Base-by-base conservation (phyloP, 2,329 filamentous ascomycete species). In the Ophiostoma montium region DNA sequence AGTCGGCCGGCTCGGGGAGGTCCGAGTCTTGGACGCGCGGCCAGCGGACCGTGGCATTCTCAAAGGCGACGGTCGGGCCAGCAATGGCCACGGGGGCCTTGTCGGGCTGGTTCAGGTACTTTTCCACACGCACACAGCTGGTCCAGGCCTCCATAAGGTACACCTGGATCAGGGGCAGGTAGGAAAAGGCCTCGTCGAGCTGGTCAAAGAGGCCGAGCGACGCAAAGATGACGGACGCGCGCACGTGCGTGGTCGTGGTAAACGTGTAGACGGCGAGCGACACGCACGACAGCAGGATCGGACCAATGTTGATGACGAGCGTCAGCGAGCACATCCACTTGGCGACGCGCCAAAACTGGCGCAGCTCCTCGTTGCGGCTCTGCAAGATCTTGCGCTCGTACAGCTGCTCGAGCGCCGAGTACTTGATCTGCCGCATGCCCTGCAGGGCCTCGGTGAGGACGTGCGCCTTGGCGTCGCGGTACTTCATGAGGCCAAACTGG, bases 381-480 rank as follows among this genome's bases (percentile, higher is more conserved):
- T 59, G 53, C 31, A 63, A 41, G 15, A 65, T 64, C 52, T 61
- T 64, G 35, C 56, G 51, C 50, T 65, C 62, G 58, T 61, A 65
- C 31, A 62, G 56, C 30, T 59, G 54, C 48, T 65, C 63, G 11
- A 65, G 57, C 9, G 62, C 63, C 3, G 63, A 64, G 53, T 63
- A 65, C 47, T 62, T 61, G 59, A 65, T 65, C 53, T 65, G 63
- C 11, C 62, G 61, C 60, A 65, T 65, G 21, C 63, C 63, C 32
- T 64, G 60, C 16, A 65, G 54, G 0, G 62, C 63, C 47, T 65
- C 63, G 2, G 60, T 63, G 47, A 65, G 52, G 7, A 65, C 53
- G 46, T 64, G 58, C 1, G 62, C 58, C 51, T 65, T 65, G 43
- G 54, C 59, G 46, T 65, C 63, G 3, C 63, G 59, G 46, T 59